Percentiles rank a stretch among this genome's conserved stretches.
These are phyloP conservation scores for Colletotrichum acutatum DNA, from an alignment of 2,329 filamentous ascomycete genomes.

Conservation along the genomic window DNA sequence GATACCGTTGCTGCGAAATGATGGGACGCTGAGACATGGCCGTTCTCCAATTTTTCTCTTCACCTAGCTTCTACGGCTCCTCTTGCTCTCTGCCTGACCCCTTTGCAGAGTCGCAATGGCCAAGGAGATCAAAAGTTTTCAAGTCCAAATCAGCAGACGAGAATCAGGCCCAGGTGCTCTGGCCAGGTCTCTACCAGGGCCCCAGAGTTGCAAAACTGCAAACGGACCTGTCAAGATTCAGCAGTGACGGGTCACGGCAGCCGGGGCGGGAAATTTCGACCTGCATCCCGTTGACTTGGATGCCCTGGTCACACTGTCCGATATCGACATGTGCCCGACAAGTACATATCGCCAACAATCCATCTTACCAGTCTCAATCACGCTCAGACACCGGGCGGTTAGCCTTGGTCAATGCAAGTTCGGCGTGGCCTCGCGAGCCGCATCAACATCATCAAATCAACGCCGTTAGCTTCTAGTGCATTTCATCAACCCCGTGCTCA, in stretches of 20 bases:
- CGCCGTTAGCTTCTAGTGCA: conserved; percentile 1
- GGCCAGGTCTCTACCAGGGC: conserved; percentile 4
- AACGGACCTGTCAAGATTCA: neutral
- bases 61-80: neutral
- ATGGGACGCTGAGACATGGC: conserved; percentile 21
- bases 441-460: conserved; percentile 6
- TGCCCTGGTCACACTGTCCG: conserved; percentile 14
- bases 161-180: neutral
- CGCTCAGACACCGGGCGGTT: neutral
- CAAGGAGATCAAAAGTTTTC: conserved; percentile 7
- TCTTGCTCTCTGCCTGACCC: conserved; percentile 1
- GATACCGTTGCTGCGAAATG: conserved; percentile 21
- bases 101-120: conserved; percentile 14
- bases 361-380: neutral
- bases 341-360: conserved; percentile 3
- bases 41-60: conserved; percentile 5
- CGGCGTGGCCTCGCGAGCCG: conserved; percentile 17
- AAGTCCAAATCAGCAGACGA: conserved; percentile 7
- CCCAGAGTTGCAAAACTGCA: neutral
- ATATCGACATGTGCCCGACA: conserved; percentile 26
- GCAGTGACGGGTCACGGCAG: conserved; percentile 21
- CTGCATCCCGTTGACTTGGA: conserved; percentile 21
- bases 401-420: conserved; percentile 1
- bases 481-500: conserved; percentile 1
- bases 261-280: conserved; percentile 28